A percentile compares a stretch with the other conserved stretches of the same genome.
Evolutionary conservation across 1,139 yeast genomes (phyloP).

Genomic region (Scheffersomyces insectosa): DNA sequence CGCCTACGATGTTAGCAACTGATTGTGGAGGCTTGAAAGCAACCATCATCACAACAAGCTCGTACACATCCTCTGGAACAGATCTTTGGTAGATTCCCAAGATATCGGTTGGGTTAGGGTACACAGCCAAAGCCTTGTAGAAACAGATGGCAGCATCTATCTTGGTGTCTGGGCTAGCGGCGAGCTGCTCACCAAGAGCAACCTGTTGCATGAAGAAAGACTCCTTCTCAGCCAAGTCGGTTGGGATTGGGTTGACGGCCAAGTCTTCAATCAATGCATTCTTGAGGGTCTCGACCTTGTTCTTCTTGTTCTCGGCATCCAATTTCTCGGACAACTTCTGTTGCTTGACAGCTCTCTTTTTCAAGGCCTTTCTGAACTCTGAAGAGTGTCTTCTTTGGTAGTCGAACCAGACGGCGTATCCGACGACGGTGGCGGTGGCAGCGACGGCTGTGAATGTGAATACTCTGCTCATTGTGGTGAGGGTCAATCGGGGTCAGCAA

Average conservation of each 20-base stretch:
- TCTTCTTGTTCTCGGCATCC: conserved; percentile 60
- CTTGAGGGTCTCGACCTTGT: conserved; percentile 61
- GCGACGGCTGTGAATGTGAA: conserved; percentile 50
- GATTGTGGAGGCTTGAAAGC: conserved; percentile 87
- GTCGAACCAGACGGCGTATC: conserved; percentile 88
- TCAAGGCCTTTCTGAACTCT: conserved; percentile 76
- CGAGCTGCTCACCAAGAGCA: conserved; percentile 76
- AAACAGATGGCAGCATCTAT: conserved; percentile 83
- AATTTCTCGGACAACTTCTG: conserved; percentile 57
- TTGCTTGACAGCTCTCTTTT: conserved; percentile 61
- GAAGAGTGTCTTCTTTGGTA: conserved; percentile 82
- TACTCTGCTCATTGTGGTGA: conserved; percentile 34
- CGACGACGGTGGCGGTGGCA: conserved; percentile 57
- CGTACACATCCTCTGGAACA: conserved; percentile 79
- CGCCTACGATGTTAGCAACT: conserved; percentile 65
- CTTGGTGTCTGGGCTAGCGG: conserved; percentile 57
- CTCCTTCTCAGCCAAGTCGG: conserved; percentile 69
- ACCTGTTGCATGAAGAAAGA: conserved; percentile 80
- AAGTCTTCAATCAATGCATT: conserved; percentile 64
- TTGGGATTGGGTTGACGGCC: conserved; percentile 73
- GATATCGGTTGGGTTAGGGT: conserved; percentile 92
- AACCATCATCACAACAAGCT: conserved; percentile 81
- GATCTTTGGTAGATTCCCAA: conserved; percentile 87
- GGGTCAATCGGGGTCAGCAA: too few species aligned
- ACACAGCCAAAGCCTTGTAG: conserved; percentile 92